Evolutionary conservation across 23 red algal genomes (phyloP).

Genomic region (Cyanidioschyzon merolae): DNA sequence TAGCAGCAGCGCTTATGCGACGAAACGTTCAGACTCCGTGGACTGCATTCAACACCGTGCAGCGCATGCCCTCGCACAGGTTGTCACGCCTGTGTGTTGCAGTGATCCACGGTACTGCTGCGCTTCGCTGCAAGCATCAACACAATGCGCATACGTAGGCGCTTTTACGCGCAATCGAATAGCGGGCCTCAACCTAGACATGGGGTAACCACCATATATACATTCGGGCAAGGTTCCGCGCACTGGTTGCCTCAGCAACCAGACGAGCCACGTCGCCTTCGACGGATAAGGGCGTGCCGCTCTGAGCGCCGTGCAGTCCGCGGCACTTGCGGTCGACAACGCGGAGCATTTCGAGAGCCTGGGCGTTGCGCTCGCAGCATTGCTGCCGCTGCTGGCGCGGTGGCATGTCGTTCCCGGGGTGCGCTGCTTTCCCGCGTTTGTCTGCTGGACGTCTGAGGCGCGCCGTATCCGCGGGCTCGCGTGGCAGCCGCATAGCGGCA

Average conservation of each 20-base stretch:
- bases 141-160: too few relatives aligned
- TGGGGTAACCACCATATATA: constrained; percentile 94
- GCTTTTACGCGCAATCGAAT: too few relatives aligned
- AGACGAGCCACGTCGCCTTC: constrained; percentile 77
- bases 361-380: constrained; percentile 2
- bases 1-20: too few relatives aligned
- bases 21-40: too few relatives aligned
- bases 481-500: not conserved
- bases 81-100: too few relatives aligned
- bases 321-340: constrained; percentile 51
- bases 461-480: not conserved
- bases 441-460: constrained; percentile 1
- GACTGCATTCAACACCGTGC: too few relatives aligned
- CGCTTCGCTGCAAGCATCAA: too few relatives aligned
- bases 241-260: constrained; percentile 51
- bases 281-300: constrained; percentile 51
- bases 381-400: not conserved
- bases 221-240: constrained; percentile 68
- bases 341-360: constrained; percentile 21
- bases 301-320: constrained; percentile 39
- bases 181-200: too few relatives aligned
- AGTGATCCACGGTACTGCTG: too few relatives aligned
- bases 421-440: not conserved
- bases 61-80: too few relatives aligned
- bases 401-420: too few relatives aligned